These are phyloP conservation scores for Podospora fimiseda DNA, from an alignment of 495 filamentous ascomycete genomes.

Conservation along the genomic window DNA sequence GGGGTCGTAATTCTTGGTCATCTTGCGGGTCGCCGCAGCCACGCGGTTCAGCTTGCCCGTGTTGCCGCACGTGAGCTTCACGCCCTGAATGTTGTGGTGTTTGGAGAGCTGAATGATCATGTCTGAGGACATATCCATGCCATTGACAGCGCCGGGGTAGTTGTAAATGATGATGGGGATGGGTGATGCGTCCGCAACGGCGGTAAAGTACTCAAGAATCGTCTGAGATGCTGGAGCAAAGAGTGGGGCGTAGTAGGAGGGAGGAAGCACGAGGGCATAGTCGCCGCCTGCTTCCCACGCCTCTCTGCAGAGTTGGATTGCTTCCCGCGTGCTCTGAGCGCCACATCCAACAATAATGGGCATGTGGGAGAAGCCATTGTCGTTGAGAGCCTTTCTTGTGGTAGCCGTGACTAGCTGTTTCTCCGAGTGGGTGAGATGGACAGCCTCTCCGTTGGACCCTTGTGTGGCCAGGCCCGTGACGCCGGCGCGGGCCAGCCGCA, in stretches of 20 bases:
- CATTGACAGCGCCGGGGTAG: slow-evolving; percentile 75
- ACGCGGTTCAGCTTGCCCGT: slow-evolving; percentile 85
- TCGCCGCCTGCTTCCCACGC: slow-evolving; percentile 74
- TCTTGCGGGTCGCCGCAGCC: slow-evolving; percentile 66
- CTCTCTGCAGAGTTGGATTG: slow-evolving; percentile 72
- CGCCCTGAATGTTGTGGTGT: slow-evolving; percentile 83
- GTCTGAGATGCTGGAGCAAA: slow-evolving; percentile 54
- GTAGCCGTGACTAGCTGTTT: slow-evolving; percentile 66
- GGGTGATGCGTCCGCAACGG: slow-evolving; percentile 73
- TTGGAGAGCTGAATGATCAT: slow-evolving; percentile 64
- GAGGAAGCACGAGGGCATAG: slow-evolving; percentile 82
- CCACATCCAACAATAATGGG: slow-evolving; percentile 87
- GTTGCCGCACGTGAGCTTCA: slow-evolving; percentile 91
- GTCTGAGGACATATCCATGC: slow-evolving; percentile 78
- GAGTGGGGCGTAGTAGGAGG: slow-evolving; percentile 74
- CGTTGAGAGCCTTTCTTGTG: slow-evolving; percentile 70
- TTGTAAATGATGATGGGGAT: slow-evolving; percentile 92
- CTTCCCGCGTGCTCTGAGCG: slow-evolving; percentile 78
- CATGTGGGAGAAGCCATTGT: slow-evolving; percentile 62
- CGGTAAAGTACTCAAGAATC: slow-evolving; percentile 67
- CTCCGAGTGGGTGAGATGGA: slow-evolving; percentile 70
- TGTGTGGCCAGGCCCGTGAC: slow-evolving; percentile 77
- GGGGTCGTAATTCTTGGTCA: slow-evolving; percentile 65
- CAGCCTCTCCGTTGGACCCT: slow-evolving; percentile 87
- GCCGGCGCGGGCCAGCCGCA: slow-evolving; percentile 74